Base-by-base conservation (phyloP, 495 filamentous ascomycete genomes). In the Podospora bellae-mahoneyi region DNA sequence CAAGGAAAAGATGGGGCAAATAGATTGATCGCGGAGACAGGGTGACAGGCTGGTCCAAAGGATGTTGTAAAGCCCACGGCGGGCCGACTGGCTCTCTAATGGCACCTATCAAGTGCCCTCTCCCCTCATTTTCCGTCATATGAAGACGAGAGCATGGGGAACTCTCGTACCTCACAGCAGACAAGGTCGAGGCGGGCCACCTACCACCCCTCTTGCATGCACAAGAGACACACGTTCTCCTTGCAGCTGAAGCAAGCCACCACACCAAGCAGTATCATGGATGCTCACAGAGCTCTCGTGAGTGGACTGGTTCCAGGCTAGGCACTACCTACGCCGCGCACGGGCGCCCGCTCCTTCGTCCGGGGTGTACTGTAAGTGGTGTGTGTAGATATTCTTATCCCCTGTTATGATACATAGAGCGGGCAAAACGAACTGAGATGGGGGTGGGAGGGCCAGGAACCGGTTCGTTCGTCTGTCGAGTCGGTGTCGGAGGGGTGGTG, bases 1-100 rank as follows among this genome's bases (percentile, higher is more conserved):
- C 64, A 71, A 58, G 68, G 64, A 71, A 71, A 71, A 71, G 71
- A 68, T 71, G 73, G 70, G 59, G 62, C 66, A 71, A 71, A 77
- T 77, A 74, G 69, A 77, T 75, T 77, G 73, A 55, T 34, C 63
- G 70, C 64, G 75, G 73, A 74, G 70, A 70, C 59, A 28, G 64
- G 13, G 10, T 62, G 56, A 63, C 39, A 59, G 71, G 69, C 69
- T 71, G 64, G 68, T 59, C 68, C 71, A 69, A 71, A 64, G 68
- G 68, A 69, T 71, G 55, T 26, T 59, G 39, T 4, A n/a, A 65
- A 64, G 64, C 19, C 59, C 56, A 55, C 64, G 27, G 59, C 68
- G 64, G 64, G 64, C 68, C 68, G 68, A 64, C 60, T 70, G 39
- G 39, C 58, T 62, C 19, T 32, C 20, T 56, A 28, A 9, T 26